Evolutionary conservation across 495 filamentous ascomycete species (phyloP).

Genomic region (Elaphomyces granulatus): DNA sequence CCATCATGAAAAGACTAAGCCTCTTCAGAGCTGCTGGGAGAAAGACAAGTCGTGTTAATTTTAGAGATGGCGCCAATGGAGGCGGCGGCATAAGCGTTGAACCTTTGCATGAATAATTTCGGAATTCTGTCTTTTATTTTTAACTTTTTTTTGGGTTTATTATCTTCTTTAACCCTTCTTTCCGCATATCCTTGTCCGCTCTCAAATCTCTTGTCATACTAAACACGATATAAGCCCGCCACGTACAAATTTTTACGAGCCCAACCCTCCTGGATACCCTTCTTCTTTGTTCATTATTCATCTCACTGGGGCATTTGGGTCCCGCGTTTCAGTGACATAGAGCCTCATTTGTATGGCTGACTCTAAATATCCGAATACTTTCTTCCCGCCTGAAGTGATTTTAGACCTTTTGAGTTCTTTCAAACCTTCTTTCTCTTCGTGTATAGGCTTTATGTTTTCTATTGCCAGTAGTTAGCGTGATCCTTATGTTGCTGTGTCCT

Average conservation of each 20-base stretch:
- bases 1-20: constrained; percentile 34
- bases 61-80: constrained; percentile 15
- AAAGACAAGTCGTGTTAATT: constrained; percentile 32
- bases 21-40: constrained; percentile 31
- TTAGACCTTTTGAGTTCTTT: too few species aligned
- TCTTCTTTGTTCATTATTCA: neutral
- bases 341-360: too few species aligned
- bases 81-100: constrained; percentile 9
- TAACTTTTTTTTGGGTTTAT: constrained; percentile 1
- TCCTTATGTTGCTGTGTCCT: constrained; percentile 4
- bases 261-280: neutral
- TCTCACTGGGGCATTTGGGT: too few species aligned
- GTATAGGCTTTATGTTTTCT: constrained; percentile 5
- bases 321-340: too few species aligned
- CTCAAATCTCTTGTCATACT: too few species aligned
- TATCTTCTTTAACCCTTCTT: neutral
- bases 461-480: constrained; percentile 2
- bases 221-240: too few species aligned
- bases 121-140: constrained; percentile 1
- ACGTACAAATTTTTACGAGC: neutral
- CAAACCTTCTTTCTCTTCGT: constrained; percentile 1
- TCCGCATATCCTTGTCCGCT: neutral
- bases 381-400: too few species aligned
- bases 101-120: constrained; percentile 24
- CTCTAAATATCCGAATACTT: too few species aligned